Evolutionary conservation across 495 filamentous ascomycete species (phyloP), one percentile per base, ranked within the genome.

Genomic region (Tuber umbilicatum): DNA sequence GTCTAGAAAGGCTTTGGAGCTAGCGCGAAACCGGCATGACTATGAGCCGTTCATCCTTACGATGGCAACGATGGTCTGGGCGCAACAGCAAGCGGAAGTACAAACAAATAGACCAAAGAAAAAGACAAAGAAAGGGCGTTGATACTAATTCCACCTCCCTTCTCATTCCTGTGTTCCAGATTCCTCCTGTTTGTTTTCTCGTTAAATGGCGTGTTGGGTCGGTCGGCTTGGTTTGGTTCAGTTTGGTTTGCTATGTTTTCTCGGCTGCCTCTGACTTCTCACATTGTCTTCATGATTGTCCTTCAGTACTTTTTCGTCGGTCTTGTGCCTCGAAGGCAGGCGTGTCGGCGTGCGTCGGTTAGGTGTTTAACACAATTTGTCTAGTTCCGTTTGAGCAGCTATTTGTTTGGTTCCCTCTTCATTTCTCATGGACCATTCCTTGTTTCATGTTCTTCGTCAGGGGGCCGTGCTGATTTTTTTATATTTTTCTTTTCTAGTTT

Each of bases 31-130:
- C 2, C 77, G 81, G 17, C 81, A 83, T 17, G 80, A 83, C 50
- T 81, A 83, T 39, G 76, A 78, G 23, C 80, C 81, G 9, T 80
- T 82, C 38, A 78, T 83, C n/a, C 69, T 70, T 45, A 76, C 80
- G 37, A 71, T 75, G 71, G 60, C 77, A 42, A 71, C 75, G 43
- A 35, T 79, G 3, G 72, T 79, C 27, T 23, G 69, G 72, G 23
- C 73, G 69, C 35, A 64, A 70, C 42, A 67, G 43, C 19, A 78
- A 64, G 40, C 39, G 43, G 12, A 79, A 71, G 35, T 39, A 43
- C 35, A 64, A 35, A 5, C 55, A 19, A 35, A 6, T 16, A 64
- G 35, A 9, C 14, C 55, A 31, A 64, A 64, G 55, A 64, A 35
- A 35, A 64, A 31, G 27, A 27, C 12, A 35, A 64, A 3, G 55